phyloP scores from a whole-genome alignment of 2,329 filamentous ascomycete genomes.

The Blastomyces percursus region DNA sequence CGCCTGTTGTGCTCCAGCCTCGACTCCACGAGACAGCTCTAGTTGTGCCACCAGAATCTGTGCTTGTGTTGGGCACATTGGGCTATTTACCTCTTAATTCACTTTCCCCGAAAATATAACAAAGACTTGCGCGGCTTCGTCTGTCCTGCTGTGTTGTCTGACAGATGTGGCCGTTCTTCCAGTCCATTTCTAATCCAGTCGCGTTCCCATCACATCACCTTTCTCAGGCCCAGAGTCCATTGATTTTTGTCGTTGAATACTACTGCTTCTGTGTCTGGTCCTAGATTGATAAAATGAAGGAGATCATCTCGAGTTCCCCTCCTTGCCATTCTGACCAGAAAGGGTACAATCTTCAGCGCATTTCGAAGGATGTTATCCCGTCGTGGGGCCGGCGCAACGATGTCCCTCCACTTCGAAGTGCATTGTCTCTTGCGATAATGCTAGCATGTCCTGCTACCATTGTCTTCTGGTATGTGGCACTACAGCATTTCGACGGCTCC shows the following conservation, averaged over 20 bases:
- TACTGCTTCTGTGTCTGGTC: not conserved
- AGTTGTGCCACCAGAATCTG: not conserved
- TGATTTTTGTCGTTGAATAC: not conserved
- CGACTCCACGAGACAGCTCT: not conserved
- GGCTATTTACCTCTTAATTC: not conserved
- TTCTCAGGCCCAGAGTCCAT: not conserved
- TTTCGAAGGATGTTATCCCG: conserved; percentile 3
- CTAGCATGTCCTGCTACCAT: conserved; percentile 17
- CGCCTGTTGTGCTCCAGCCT: not conserved
- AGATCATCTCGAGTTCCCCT: not conserved
- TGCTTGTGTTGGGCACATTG: not conserved
- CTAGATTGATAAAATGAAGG: conserved; percentile 1
- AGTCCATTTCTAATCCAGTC: not conserved
- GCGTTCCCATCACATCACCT: not conserved
- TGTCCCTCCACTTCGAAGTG: not conserved
- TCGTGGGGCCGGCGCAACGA: conserved; percentile 3
- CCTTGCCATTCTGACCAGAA: conserved; percentile 1
- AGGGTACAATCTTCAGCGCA: not conserved
- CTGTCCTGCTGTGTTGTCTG: not conserved
- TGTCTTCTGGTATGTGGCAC: conserved; percentile 15
- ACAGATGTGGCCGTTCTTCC: not conserved
- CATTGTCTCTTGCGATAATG: conserved; percentile 14
- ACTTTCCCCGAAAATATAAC: not conserved
- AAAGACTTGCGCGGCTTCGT: not conserved
- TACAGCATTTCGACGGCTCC: conserved; percentile 19